A percentile compares a stretch with the other conserved stretches of the same genome.
Conservation (phyloP, 73 alveolate species). For the Tetrahymena borealis region DNA sequence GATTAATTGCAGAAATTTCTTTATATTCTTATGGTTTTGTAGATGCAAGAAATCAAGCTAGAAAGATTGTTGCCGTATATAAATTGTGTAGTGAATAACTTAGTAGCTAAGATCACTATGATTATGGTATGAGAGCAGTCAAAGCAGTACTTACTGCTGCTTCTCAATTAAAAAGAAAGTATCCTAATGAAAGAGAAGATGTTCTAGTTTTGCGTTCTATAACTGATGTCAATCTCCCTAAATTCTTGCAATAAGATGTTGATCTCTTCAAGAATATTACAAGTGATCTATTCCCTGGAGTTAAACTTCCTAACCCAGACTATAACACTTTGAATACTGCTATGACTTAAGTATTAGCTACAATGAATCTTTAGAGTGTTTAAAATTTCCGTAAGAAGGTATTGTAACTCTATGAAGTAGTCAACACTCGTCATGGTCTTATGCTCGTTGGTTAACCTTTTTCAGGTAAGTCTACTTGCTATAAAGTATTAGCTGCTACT, state of each 20-base stretch:
- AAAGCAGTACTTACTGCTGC: conserved; percentile 79
- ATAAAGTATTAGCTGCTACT: conserved; percentile 68
- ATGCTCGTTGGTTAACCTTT: conserved; percentile 89
- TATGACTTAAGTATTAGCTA: conserved; percentile 9
- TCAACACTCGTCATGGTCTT: conserved; percentile 85
- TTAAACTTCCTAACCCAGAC: conserved; percentile 23
- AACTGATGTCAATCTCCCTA: conserved; percentile 91
- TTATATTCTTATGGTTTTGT: conserved; percentile 81
- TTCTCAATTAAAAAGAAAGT: conserved; percentile 47
- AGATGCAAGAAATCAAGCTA: conserved; percentile 68
- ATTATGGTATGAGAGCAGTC: conserved; percentile 91
- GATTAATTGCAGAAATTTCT: conserved; percentile 85
- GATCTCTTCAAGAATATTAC: conserved; percentile 81
- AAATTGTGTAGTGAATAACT: conserved; percentile 70
- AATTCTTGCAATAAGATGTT: conserved; percentile 88
- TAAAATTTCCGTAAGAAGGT: conserved; percentile 62
- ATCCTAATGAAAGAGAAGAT: conserved; percentile 68
- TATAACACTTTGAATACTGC: conserved; percentile 14
- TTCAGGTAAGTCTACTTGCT: conserved; percentile 82
- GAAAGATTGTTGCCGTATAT: conserved; percentile 72
- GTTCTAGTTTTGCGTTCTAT: conserved; percentile 57
- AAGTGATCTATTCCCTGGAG: conserved; percentile 88
- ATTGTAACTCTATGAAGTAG: conserved; percentile 75
- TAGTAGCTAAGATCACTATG: conserved; percentile 75
- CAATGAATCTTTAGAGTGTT: conserved; percentile 9